These are phyloP conservation scores for Allomyces macrogynus DNA, from an alignment of 192 early-diverging fungal genomes.

Conservation along the genomic window DNA sequence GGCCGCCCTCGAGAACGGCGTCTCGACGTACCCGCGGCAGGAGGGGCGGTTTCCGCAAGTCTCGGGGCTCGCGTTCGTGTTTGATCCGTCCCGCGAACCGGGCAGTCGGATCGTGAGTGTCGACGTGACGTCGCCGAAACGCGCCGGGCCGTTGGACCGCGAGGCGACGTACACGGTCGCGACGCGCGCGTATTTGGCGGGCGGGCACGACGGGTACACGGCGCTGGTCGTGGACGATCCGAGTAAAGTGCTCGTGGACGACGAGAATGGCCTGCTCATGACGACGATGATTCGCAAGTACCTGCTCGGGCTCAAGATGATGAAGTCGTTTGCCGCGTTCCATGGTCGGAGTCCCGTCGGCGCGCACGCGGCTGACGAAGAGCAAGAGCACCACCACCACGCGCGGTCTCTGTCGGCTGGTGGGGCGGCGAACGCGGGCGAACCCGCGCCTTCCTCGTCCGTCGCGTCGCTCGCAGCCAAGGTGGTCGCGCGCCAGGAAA, in stretches of 20 bases:
- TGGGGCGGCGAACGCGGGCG: no score
- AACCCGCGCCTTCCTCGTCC: no score
- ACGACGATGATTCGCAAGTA: conserved; percentile 30
- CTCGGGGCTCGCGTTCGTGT: conserved; percentile 36
- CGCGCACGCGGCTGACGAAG: not conserved
- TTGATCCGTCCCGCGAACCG: conserved; percentile 25
- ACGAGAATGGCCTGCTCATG: conserved; percentile 37
- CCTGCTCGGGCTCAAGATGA: conserved; percentile 35
- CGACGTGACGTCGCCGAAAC: not conserved
- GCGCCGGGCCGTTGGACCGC: conserved; percentile 19
- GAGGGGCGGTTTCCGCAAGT: conserved; percentile 50
- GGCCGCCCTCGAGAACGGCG: conserved; percentile 37
- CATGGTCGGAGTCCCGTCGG: not conserved
- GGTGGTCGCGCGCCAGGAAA: not conserved
- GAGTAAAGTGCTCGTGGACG: conserved; percentile 23
- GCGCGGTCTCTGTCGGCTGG: not conserved
- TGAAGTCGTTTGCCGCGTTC: conserved; percentile 19
- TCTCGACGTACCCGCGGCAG: conserved; percentile 43
- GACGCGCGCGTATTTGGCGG: conserved; percentile 40
- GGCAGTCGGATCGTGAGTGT: conserved; percentile 14
- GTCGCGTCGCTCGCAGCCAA: not conserved
- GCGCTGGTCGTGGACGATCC: conserved; percentile 8
- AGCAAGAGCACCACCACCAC: not conserved
- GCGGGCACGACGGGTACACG: conserved; percentile 37
- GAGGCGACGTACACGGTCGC: conserved; percentile 24